Base-by-base conservation (phyloP, 2,329 filamentous ascomycete species). In the Aureobasidium subglaciale region DNA sequence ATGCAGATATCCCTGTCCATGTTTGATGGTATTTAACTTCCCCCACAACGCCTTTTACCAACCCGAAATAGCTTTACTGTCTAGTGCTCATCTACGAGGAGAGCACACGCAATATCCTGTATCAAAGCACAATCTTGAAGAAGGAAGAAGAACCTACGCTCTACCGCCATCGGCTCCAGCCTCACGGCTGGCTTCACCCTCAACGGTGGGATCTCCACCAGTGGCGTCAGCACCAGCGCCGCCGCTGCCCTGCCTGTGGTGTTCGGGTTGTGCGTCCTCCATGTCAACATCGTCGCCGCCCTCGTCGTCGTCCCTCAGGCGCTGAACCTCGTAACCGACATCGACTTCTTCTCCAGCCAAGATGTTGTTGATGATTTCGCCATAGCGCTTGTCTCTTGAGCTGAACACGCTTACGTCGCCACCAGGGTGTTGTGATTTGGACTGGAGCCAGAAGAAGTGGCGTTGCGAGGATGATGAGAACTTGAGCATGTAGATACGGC, bases 361-460 rank as follows among this genome's bases (percentile, higher is more conserved):
- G 37, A 97, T 75, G 34, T 78, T 76, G 71, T 97, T 85, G 58
- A 97, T 89, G 57, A 97, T 86, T 56, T 93, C 83, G 27, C 90
- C 91, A 61, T 96, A 84, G 75, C 90, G 92, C 65, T 86, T 78
- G 70, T 97, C 92, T 56, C 91, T 81, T 49, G 86, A 81, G 72
- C 90, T 95, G 73, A 95, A 88, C 80, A 83, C 90, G 72, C 82
- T 84, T 7, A 84, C 75, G 63, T 92, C 84, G 49, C 78, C 86
- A 68, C 74, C 80, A 61, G 76, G 80, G 67, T 83, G 83, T 73
- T 96, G 90, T 29, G 86, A 81, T 73, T 91, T 91, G 27, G 90
- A 93, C 74, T 99, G 93, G 67, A 99, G 78, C 91, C 92, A 99
- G 77, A 97, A 99, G 58, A 96, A 79, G 73, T 97, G 81, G 66